phyloP scores from a whole-genome alignment of 2,329 filamentous ascomycete genomes.

The Colletotrichum destructivum region DNA sequence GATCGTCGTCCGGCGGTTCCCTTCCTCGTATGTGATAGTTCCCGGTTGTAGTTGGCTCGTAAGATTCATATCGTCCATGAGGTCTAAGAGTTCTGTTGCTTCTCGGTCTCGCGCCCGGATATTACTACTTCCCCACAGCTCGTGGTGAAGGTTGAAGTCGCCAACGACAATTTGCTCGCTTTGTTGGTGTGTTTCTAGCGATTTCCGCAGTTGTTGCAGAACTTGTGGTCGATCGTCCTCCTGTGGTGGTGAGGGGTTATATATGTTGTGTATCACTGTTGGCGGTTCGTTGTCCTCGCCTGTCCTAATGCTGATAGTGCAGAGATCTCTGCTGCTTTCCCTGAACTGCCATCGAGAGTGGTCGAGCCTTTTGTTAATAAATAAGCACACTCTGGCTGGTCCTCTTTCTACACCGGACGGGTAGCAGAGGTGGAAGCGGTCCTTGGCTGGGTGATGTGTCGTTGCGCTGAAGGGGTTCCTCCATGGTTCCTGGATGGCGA shows the following conservation, averaged over 20 bases:
- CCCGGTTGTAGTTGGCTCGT: conserved; percentile 2
- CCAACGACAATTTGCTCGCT: conserved; percentile 1
- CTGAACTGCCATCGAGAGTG: conserved; percentile 18
- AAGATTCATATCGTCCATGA: conserved; percentile 9
- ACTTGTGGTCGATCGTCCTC: not conserved
- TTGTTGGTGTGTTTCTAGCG: conserved; percentile 1
- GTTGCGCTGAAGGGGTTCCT: conserved; percentile 16
- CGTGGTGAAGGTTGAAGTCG: conserved; percentile 19
- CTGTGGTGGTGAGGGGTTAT: not conserved
- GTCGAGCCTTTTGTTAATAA: conserved; percentile 19
- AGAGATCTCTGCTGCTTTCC: conserved; percentile 20
- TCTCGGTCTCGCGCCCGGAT: not conserved
- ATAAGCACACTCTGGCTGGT: conserved; percentile 17
- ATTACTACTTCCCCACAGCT: conserved; percentile 7
- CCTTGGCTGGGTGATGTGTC: conserved; percentile 22
- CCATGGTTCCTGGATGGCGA: conserved; percentile 20
- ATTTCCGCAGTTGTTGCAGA: not conserved
- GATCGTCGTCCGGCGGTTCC: not conserved
- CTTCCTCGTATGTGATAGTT: conserved; percentile 6
- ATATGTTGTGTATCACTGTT: conserved; percentile 5
- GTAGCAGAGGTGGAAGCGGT: conserved; percentile 24
- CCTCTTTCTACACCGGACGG: not conserved
- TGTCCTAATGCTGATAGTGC: not conserved
- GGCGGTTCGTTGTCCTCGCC: not conserved
- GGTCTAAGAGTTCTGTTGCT: conserved; percentile 7